Evolutionary conservation across 805 yeast species (phyloP), one percentile per base, ranked within the genome.

Genomic region (Danielozyma ontarioensis): DNA sequence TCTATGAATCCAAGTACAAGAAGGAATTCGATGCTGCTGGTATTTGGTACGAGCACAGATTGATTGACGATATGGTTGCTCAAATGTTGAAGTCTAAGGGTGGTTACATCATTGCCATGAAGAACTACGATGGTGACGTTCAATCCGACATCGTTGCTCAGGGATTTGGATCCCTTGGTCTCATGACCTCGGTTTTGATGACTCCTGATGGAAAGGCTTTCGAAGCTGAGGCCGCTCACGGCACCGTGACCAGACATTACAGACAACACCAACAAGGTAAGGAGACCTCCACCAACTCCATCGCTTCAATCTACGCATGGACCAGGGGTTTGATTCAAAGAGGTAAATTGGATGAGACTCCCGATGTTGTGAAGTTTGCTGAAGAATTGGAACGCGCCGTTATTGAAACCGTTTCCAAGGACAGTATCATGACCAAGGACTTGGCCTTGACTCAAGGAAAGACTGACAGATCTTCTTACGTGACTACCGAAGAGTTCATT

Each of bases 51-150:
- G 89, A 83, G 57, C 93, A 83, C 59, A 74, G 93, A 59, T 70
- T 83, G 53, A 83, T 83, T 42, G 93, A 83, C 58, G 93, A 83
- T 55, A 83, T 83, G 88, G 93, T 83, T 40, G 90, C 90, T 4
- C 93, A 83, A 61, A 83, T 83, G 93, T 62, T 83, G 53, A 83
- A 83, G 59, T 83, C 90, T 17, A 78, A 79, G 50, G 93, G 93
- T 51, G 93, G 93, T 4, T 83, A 74, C 52, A 74, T 83, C 41
- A 73, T 83, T 69, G 90, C 90, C 31, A 68, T 83, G 68, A 83
- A 83, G 60, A 83, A 83, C 60, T 83, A 83, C 53, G 93, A 83
- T 55, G 93, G 93, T 60, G 93, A 83, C 55, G 93, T 83, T 35
- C 87, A 82, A 59, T 77, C 85, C 5, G 93, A 83, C 57, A 83